Conservation (phyloP, 2,329 filamentous ascomycete species). For the Leptographium radiaticola region DNA sequence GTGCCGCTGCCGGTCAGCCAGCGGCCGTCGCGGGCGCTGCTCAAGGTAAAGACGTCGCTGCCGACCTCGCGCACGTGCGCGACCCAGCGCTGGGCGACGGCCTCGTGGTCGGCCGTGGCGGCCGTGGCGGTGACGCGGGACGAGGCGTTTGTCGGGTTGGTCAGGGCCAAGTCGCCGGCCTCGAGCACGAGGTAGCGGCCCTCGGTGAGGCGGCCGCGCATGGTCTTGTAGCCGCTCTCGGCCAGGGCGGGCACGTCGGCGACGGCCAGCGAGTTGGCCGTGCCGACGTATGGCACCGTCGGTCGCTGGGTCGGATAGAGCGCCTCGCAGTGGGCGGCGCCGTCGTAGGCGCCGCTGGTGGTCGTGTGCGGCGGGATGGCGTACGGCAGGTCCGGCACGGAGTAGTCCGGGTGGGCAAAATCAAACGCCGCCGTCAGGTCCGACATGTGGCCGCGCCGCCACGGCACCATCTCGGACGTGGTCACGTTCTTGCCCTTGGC, state of each 20-base stretch:
- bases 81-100: conserved; percentile 33
- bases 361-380: conserved; percentile 27
- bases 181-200: conserved; percentile 40
- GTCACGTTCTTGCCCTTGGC: conserved; percentile 29
- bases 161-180: conserved; percentile 25
- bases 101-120: conserved; percentile 21
- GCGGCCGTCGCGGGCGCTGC: conserved; percentile 9
- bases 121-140: conserved; percentile 10
- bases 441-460: conserved; percentile 19
- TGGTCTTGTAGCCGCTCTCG: conserved; percentile 37
- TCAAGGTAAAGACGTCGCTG: conserved; percentile 14
- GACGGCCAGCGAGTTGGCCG: conserved; percentile 14
- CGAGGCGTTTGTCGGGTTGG: conserved; percentile 16
- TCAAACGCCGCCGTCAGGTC: conserved; percentile 13
- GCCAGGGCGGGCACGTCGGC: conserved; percentile 23
- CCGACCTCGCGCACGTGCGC: conserved; percentile 23
- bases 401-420: conserved; percentile 33
- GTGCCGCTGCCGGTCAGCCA: conserved; percentile 10
- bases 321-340: conserved; percentile 29
- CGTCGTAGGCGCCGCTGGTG: conserved; percentile 28
- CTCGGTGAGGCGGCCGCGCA: conserved; percentile 37
- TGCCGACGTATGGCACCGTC: conserved; percentile 30
- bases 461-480: conserved; percentile 17
- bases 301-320: conserved; percentile 25
- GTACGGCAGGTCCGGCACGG: conserved; percentile 29